Conservation (phyloP, 78 protist species). For the Cavenderia fasciculata region DNA sequence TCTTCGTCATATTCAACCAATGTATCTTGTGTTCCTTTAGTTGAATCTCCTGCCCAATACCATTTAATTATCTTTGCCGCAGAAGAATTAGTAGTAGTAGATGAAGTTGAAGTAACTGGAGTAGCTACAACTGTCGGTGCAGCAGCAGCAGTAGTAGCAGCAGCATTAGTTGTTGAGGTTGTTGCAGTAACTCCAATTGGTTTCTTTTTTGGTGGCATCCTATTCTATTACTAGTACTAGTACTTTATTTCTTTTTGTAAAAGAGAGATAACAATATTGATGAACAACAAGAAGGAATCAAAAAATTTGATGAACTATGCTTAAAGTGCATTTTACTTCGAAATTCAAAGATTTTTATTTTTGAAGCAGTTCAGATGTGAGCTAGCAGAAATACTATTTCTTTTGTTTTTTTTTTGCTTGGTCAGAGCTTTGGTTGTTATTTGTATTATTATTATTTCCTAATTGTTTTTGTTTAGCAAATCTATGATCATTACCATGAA, state of each 20-base stretch:
- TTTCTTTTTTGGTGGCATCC: neutral
- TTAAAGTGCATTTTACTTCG: neutral
- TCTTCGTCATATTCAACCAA: conserved; percentile 35
- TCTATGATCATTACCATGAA: neutral
- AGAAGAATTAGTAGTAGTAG: neutral
- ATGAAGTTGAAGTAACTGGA: neutral
- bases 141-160: neutral
- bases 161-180: neutral
- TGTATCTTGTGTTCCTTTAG: conserved; percentile 41
- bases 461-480: neutral
- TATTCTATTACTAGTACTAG: neutral
- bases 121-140: neutral
- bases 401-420: neutral
- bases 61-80: conserved; percentile 40
- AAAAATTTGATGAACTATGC: neutral
- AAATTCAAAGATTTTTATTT: neutral
- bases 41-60: conserved; percentile 73
- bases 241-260: neutral
- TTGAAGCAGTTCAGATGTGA: neutral
- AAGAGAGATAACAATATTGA: neutral
- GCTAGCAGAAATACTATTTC: neutral
- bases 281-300: neutral
- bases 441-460: neutral
- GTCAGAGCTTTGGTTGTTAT: neutral
- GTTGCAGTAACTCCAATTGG: neutral